A percentile compares a stretch with the other conserved stretches of the same genome.
Evolutionary conservation across 352 stramenopile species (phyloP).

Genomic region (Pythium monospermum): DNA sequence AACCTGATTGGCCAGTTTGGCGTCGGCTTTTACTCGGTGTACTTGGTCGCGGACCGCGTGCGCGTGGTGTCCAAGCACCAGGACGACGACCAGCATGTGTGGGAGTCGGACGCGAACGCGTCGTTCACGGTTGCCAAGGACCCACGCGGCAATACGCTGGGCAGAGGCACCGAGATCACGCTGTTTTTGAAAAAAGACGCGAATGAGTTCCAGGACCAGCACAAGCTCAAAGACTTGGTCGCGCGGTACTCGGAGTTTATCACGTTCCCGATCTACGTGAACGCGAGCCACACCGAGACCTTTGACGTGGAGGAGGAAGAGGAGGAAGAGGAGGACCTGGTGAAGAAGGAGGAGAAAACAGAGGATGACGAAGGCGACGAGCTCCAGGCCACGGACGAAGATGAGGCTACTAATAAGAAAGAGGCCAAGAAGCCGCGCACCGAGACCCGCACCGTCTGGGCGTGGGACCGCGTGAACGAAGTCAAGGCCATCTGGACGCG

Average conservation of each 20-base stretch:
- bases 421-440: slow-evolving; percentile 81
- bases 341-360: slow-evolving; percentile 40
- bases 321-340: slow-evolving; percentile 59
- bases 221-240: slow-evolving; percentile 94
- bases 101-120: slow-evolving; percentile 96
- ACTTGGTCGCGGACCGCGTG: slow-evolving; percentile 95
- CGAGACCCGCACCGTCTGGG: slow-evolving; percentile 92
- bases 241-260: slow-evolving; percentile 99
- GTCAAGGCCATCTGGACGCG: slow-evolving; percentile 98
- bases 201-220: slow-evolving; percentile 92
- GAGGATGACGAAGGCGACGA: slow-evolving; percentile 58
- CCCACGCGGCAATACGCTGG: slow-evolving; percentile 93
- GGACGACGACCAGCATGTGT: slow-evolving; percentile 97
- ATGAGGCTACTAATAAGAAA: slow-evolving; percentile 44
- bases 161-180: slow-evolving; percentile 97
- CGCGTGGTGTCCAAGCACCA: slow-evolving; percentile 97
- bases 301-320: slow-evolving; percentile 88
- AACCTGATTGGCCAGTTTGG: slow-evolving; percentile 99
- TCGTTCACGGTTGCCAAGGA: slow-evolving; percentile 97
- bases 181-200: slow-evolving; percentile 99
- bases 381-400: slow-evolving; percentile 77
- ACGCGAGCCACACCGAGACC: slow-evolving; percentile 89
- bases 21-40: slow-evolving; percentile 99
- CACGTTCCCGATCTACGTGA: slow-evolving; percentile 98
- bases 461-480: slow-evolving; percentile 96